phyloP scores from a whole-genome alignment of 148 eudicot genomes.

The Rhododendron simsii region DNA sequence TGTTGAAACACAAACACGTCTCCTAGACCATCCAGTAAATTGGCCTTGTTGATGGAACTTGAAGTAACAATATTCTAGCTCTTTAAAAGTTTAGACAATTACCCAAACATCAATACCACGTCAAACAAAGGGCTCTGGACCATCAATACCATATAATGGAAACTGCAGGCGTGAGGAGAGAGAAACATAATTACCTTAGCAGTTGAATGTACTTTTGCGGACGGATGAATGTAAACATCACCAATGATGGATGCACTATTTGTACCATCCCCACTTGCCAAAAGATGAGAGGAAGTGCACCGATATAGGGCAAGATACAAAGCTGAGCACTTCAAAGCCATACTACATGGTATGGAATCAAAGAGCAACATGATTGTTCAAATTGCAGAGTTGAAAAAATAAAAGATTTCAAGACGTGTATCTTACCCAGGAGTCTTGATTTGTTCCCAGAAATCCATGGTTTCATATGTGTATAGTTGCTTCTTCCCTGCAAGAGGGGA shows the following conservation, averaged over 20 bases:
- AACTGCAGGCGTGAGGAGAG: background rate
- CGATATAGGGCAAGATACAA: conserved; percentile 62
- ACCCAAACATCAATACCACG: background rate
- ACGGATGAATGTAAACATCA: conserved; percentile 63
- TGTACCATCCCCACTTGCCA: conserved; percentile 65
- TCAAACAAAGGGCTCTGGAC: background rate
- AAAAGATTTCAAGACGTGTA: background rate
- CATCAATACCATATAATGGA: background rate
- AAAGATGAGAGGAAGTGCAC: conserved; percentile 42
- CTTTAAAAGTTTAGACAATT: background rate
- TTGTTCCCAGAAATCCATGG: conserved; percentile 90
- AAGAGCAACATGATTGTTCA: background rate
- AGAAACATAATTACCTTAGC: conserved; percentile 39
- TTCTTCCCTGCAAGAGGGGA: conserved; percentile 91
- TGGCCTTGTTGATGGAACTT: background rate
- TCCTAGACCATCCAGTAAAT: background rate
- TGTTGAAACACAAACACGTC: background rate
- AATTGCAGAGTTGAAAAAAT: background rate
- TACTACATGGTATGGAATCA: conserved; percentile 27
- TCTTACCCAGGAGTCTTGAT: conserved; percentile 92
- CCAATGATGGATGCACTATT: conserved; percentile 51
- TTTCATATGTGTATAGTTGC: conserved; percentile 75
- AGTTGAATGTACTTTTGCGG: conserved; percentile 59
- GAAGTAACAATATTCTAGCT: background rate
- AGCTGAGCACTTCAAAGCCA: conserved; percentile 66